Conservation (phyloP, 495 filamentous ascomycete species). For the Amphirosellinia nigrospora region DNA sequence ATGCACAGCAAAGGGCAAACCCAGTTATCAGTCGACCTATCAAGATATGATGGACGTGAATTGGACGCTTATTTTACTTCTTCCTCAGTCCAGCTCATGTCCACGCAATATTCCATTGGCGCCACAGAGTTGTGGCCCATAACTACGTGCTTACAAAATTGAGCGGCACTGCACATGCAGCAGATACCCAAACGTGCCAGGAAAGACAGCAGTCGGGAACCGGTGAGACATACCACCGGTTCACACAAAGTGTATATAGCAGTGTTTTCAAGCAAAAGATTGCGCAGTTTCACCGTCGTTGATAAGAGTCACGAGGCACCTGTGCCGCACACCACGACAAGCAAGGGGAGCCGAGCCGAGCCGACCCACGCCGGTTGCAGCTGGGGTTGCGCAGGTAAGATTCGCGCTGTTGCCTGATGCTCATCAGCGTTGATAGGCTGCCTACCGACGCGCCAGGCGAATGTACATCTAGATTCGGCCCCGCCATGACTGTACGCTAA, state of each 20-base stretch:
- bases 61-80: neutral
- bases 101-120: neutral
- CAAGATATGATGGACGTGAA: neutral
- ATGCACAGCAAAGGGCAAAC: neutral
- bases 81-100: neutral
- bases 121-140: neutral
- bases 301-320: neutral
- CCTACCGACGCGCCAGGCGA: neutral
- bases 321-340: neutral
- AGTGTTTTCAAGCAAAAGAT: neutral
- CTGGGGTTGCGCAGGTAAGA: too few species aligned
- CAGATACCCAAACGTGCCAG: neutral
- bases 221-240: too few species aligned
- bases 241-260: constrained; percentile 13
- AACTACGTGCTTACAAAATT: neutral
- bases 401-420: constrained; percentile 15
- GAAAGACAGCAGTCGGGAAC: neutral
- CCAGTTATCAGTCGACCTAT: neutral
- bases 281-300: neutral
- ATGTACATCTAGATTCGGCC: neutral
- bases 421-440: neutral
- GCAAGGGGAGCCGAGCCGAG: neutral
- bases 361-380: neutral
- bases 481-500: neutral
- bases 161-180: neutral